Base-by-base conservation (phyloP, 2,329 filamentous ascomycete species). In the Pseudohalonectria lignicola region DNA sequence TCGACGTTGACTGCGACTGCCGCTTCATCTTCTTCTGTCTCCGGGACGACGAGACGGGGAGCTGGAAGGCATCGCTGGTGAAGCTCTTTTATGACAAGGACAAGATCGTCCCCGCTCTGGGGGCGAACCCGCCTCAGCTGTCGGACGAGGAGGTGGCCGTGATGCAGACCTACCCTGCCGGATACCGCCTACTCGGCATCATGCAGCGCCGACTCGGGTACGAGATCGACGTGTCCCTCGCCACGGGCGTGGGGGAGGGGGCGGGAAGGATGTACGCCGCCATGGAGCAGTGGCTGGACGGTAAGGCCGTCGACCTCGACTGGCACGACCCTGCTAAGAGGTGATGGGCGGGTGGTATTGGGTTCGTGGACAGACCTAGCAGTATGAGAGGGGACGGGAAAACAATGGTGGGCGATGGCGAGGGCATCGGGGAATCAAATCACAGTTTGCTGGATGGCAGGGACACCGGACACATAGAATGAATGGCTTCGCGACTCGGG, bases 51-150 rank as follows among this genome's bases (percentile, higher is more conserved):
- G 34, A 30, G 19, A 42, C 39, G 17, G 42, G 43, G 2, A 49
- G 44, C 16, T 67, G 63, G 63, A 61, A 59, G 46, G 53, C 62
- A 34, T 54, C 55, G 36, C 66, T 61, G 43, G 63, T 66, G 52
- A 68, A 68, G 54, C 54, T 68, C 37, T 58, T 67, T 44, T 66
- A 67, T 48, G 66, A 67, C 43, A 67, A 68, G 52, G 66, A 69
- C 54, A 68, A 66, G 53, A 49, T 69, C 21, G 56, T 68, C 3
- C 56, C 65, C 4, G 60, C 62, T 28, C 60, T 68, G 44, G 65
- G 66, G 28, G 51, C 47, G 44, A 50, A 50, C 5, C 53, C 52
- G 13, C 66, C 66, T 0, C 40, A 28, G 1, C 65, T 69, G 43
- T 41, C 52, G n/a, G 37, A 45, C 19, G 55, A 59, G 11, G 54